Conservation (phyloP, 371 early-diverging fungal species). For the Mortierella sp. region DNA sequence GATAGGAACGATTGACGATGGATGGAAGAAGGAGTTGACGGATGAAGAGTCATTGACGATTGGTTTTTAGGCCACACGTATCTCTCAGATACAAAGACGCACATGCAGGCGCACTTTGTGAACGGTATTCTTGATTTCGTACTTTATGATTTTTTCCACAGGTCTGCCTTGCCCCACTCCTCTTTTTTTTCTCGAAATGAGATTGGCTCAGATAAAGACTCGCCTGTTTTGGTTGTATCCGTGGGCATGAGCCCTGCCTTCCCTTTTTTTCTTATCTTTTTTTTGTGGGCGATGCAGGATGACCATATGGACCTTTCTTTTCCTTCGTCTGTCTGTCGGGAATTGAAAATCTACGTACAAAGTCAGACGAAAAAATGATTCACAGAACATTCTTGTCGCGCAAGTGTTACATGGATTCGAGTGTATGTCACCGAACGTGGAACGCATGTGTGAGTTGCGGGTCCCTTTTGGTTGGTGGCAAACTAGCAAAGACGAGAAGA, state of each 20-base stretch:
- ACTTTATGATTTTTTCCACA: neutral
- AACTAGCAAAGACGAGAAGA: neutral
- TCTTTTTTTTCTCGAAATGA: neutral
- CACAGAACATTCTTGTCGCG: neutral
- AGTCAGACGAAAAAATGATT: neutral
- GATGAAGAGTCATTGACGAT: neutral
- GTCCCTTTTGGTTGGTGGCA: neutral
- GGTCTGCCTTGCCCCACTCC: neutral
- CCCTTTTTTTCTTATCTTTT: slow-evolving; percentile 8
- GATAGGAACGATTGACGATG: neutral
- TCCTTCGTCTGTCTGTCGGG: neutral
- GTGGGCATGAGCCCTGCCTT: slow-evolving; percentile 9
- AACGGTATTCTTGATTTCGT: neutral
- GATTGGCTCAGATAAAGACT: slow-evolving; percentile 12
- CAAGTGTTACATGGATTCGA: neutral
- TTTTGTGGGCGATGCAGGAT: slow-evolving; percentile 4
- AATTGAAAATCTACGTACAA: neutral
- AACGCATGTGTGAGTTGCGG: neutral
- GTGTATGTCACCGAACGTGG: neutral
- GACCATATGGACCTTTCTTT: neutral
- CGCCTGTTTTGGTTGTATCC: slow-evolving; percentile 12
- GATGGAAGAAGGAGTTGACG: neutral
- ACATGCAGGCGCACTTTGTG: neutral
- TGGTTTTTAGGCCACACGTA: neutral
- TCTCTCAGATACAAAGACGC: neutral